These are phyloP conservation scores for Penicillium macrosclerotiorum DNA, from an alignment of 495 filamentous ascomycete species.

Conservation along the genomic window DNA sequence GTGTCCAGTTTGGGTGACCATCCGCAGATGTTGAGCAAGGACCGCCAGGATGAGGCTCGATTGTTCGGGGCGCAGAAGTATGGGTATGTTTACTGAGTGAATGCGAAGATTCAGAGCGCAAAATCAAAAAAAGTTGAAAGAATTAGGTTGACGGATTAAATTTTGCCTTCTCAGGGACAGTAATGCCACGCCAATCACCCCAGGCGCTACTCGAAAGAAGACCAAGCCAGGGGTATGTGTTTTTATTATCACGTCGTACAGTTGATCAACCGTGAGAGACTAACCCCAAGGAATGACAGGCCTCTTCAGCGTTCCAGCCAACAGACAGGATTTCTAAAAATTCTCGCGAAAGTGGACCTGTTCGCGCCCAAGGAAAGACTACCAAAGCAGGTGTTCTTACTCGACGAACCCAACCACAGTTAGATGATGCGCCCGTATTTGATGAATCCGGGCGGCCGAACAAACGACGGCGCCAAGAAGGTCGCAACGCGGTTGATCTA, in stretches of 20 bases:
- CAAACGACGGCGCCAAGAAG: conserved; percentile 34
- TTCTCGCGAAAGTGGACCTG: conserved; percentile 37
- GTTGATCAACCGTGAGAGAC: not conserved
- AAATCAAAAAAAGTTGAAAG: too few species aligned
- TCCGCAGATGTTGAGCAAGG: conserved; percentile 22
- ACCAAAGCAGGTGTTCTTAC: not conserved
- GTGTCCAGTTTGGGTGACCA: conserved; percentile 10
- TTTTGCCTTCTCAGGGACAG: conserved; percentile 8
- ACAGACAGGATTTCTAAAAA: conserved; percentile 30
- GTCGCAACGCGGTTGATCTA: conserved; percentile 2
- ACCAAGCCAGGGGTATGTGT: conserved; percentile 20
- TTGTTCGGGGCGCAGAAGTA: conserved; percentile 16
- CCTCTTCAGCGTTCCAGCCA: conserved; percentile 23
- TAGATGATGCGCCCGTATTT: conserved; percentile 12
- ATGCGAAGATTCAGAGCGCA: not conserved
- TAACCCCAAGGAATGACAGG: conserved; percentile 7
- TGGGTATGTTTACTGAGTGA: conserved; percentile 10
- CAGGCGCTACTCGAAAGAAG: conserved; percentile 14
- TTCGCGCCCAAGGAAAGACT: conserved; percentile 29
- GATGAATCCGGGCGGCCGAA: conserved; percentile 23
- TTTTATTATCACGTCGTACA: not conserved
- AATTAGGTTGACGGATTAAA: not conserved
- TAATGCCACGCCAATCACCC: conserved; percentile 14
- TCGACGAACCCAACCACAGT: not conserved
- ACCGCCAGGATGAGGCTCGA: conserved; percentile 23